Conservation (phyloP, 805 yeast genomes). For the Yarrowia divulgata region DNA sequence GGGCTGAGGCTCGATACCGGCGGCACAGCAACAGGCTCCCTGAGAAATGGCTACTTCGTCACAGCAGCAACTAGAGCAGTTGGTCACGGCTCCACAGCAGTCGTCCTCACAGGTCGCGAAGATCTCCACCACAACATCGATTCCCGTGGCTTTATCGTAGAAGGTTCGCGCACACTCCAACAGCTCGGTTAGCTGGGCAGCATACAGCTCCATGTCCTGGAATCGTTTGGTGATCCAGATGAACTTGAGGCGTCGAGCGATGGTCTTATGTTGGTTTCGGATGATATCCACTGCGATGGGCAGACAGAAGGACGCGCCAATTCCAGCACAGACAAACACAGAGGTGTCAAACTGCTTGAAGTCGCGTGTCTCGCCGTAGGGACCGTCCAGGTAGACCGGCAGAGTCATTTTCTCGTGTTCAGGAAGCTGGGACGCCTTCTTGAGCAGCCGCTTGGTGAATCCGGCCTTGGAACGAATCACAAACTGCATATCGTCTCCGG, state of each 20-base stretch:
- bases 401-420: constrained; percentile 44
- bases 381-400: constrained; percentile 54
- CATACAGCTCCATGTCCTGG: constrained; percentile 30
- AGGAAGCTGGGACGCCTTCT: constrained; percentile 46
- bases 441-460: constrained; percentile 53
- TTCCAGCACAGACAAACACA: constrained; percentile 55
- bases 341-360: constrained; percentile 55
- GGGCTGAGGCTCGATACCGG: constrained; percentile 20
- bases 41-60: constrained; percentile 24
- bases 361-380: constrained; percentile 55
- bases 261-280: constrained; percentile 45
- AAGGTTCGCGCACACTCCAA: constrained; percentile 9
- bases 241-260: constrained; percentile 25
- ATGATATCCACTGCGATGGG: constrained; percentile 57
- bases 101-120: constrained; percentile 36
- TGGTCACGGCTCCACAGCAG: constrained; percentile 24
- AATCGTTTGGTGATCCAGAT: constrained; percentile 35
- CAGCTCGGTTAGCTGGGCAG: constrained; percentile 3
- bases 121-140: constrained; percentile 31
- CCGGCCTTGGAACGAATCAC: constrained; percentile 55
- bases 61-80: constrained; percentile 20
- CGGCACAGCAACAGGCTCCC: constrained; percentile 23
- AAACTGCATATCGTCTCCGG: constrained; percentile 53
- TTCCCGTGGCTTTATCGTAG: constrained; percentile 2
- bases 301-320: constrained; percentile 57